Evolutionary conservation across 2,329 filamentous ascomycete species (phyloP).

Genomic region (Hymenoscyphus scutula): DNA sequence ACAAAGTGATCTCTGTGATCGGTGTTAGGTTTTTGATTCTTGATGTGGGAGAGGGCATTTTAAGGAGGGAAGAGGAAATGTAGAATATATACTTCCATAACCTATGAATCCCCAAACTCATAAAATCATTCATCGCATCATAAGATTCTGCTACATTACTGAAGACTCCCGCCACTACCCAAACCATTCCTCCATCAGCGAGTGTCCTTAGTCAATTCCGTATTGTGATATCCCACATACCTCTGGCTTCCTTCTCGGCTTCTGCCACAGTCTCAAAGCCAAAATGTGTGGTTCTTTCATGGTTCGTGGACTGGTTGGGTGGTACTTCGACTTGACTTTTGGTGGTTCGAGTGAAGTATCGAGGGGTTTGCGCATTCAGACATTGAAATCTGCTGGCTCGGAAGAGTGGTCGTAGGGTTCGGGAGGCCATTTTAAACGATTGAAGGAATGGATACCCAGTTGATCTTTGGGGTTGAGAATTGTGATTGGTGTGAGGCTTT

Average conservation of each 20-base stretch:
- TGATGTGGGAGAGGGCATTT: background rate
- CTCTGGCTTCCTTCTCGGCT: slow-evolving; percentile 37
- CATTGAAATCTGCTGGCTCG: slow-evolving; percentile 23
- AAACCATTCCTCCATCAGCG: background rate
- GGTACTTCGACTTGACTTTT: slow-evolving; percentile 18
- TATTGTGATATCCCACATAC: slow-evolving; percentile 19
- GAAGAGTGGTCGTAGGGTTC: slow-evolving; percentile 26
- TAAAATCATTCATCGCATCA: slow-evolving; percentile 98
- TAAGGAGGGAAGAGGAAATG: background rate
- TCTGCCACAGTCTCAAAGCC: slow-evolving; percentile 38
- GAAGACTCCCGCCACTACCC: slow-evolving; percentile 68
- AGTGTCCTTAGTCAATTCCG: background rate
- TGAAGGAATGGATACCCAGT: background rate
- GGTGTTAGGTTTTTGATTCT: background rate
- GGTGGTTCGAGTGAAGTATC: slow-evolving; percentile 23
- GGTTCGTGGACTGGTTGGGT: slow-evolving; percentile 23
- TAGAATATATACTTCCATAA: slow-evolving; percentile 72
- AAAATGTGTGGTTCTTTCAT: slow-evolving; percentile 38
- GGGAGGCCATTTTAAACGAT: slow-evolving; percentile 25
- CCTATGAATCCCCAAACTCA: slow-evolving; percentile 96
- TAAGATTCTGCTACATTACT: slow-evolving; percentile 86
- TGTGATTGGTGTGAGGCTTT: background rate
- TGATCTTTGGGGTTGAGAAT: background rate
- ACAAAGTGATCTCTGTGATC: slow-evolving; percentile 79
- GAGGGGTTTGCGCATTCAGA: slow-evolving; percentile 17